Base-by-base conservation (phyloP, 2,329 filamentous ascomycete genomes). In the Fusarium papillatum region DNA sequence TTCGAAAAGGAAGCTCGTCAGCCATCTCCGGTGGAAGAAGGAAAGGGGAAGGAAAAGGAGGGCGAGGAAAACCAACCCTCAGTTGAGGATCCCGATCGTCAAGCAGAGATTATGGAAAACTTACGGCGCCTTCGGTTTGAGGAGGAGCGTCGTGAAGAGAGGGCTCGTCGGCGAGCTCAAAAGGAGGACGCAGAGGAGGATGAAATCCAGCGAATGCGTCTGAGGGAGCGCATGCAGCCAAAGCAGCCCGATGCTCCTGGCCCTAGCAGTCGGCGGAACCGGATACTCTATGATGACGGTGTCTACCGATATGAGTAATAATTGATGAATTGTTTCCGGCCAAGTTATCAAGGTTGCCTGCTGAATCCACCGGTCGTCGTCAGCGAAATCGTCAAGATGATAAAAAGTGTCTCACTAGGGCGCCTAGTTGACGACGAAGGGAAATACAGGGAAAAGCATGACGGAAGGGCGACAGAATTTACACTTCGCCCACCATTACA, bases 211-310 rank as follows among this genome's bases (percentile, higher is more conserved):
- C 81, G 77, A 19, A 80, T 81, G 64, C 83, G 86, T 41, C 80
- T 87, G 5, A 81, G 73, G 67, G 84, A 87, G 78, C 82, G 86
- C n/a, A 84, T 86, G 81, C 80, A 81, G 72, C 84, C 84, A 5
- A 78, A 77, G 34, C 34, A 14, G 34, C 34, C 5, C 14, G 34
- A 36, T 16, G 34, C 13, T 36, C 13, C 31, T 34, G 31, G 82
- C 19, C 78, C 84, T 29, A 81, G 82, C 64, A 82, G 81, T 71
- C 80, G 83, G 26, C 81, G 85, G 31, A 79, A 81, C 41, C 80
- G 82, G 36, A 81, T 85, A 5, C 68, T 79, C 31, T 86, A 86
- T 76, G 84, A 84, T 16, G 83, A 86, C 46, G 84, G 83, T 3
- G 55, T 81, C 13, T 86, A 85, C 79, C 82, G 83, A 55, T 84